Percentiles rank a stretch among this genome's conserved stretches.
Evolutionary conservation across 2,329 filamentous ascomycete genomes (phyloP).

Genomic region (Ramularia collo-cygni): DNA sequence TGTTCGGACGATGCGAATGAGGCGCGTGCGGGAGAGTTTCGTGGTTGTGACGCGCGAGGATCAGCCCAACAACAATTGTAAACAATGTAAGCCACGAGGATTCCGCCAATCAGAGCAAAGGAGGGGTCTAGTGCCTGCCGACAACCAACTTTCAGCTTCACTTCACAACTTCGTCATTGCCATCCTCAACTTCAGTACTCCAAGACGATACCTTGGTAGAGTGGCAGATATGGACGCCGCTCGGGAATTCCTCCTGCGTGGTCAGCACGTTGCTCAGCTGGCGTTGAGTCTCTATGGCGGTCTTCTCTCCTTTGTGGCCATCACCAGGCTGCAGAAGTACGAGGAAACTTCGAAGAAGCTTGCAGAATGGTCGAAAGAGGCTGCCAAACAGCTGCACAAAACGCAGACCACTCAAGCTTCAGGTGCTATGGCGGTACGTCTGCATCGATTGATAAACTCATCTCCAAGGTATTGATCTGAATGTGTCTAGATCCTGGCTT

Average conservation of each 20-base stretch:
- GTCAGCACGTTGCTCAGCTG: constrained; percentile 35
- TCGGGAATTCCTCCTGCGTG: constrained; percentile 15
- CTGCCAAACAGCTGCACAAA: constrained; percentile 37
- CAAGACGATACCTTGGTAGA: too few relatives aligned
- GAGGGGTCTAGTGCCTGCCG: background rate
- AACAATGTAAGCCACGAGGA: too few relatives aligned
- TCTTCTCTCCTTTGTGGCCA: constrained; percentile 37
- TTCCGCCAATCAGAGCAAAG: background rate
- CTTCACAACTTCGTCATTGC: constrained; percentile 7
- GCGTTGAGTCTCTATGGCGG: constrained; percentile 38
- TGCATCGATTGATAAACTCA: background rate
- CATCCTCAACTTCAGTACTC: constrained; percentile 5
- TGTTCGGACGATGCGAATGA: constrained; percentile 3
- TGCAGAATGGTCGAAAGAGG: constrained; percentile 40
- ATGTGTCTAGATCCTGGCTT: constrained; percentile 28
- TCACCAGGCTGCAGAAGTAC: constrained; percentile 40
- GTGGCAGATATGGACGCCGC: constrained; percentile 4
- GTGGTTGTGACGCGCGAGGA: constrained; percentile 3
- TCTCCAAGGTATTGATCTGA: too few relatives aligned
- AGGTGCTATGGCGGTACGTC: constrained; percentile 33
- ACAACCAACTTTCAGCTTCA: background rate
- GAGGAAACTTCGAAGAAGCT: constrained; percentile 40
- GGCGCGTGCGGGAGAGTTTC: constrained; percentile 4
- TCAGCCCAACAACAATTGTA: background rate
- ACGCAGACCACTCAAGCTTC: constrained; percentile 41